Conservation (phyloP, 495 filamentous ascomycete species). For the Bacidia gigantensis region DNA sequence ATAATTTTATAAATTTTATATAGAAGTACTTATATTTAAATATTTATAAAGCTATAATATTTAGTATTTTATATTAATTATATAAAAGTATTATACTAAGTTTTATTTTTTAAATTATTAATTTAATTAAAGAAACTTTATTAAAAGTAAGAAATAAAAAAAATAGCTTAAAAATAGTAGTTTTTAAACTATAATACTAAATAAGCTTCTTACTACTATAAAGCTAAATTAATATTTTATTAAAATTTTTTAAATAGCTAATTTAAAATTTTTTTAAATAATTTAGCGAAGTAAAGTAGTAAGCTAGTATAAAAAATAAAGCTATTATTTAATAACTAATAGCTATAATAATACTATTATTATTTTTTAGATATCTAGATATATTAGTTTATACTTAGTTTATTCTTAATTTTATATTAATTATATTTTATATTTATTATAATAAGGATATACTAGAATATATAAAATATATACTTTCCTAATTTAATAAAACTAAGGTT, state of each 20-base stretch:
- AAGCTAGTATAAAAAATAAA: not conserved
- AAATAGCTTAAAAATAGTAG: too few relatives aligned
- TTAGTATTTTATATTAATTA: not conserved
- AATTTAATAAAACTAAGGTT: not conserved
- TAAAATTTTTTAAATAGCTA: not conserved
- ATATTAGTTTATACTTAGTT: not conserved
- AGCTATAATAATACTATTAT: not conserved
- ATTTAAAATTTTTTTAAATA: not conserved
- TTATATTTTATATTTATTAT: not conserved
- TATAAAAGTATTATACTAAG: not conserved
- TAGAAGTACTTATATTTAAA: not conserved
- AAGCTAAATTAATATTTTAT: not conserved
- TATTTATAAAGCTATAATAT: too few relatives aligned
- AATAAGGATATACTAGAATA: not conserved
- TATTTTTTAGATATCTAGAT: not conserved
- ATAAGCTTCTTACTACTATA: not conserved
- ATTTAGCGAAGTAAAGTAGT: not conserved
- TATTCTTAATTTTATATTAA: not conserved
- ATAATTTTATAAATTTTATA: not conserved
- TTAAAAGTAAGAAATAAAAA: too few relatives aligned
- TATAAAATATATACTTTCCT: conserved; percentile 1
- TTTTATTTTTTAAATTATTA: too few relatives aligned
- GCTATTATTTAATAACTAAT: conserved; percentile 3
- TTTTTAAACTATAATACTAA: not conserved
- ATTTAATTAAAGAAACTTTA: too few relatives aligned